These are phyloP conservation scores for Aureobasidium vineae DNA, from an alignment of 2,329 filamentous ascomycete genomes.

Conservation along the genomic window DNA sequence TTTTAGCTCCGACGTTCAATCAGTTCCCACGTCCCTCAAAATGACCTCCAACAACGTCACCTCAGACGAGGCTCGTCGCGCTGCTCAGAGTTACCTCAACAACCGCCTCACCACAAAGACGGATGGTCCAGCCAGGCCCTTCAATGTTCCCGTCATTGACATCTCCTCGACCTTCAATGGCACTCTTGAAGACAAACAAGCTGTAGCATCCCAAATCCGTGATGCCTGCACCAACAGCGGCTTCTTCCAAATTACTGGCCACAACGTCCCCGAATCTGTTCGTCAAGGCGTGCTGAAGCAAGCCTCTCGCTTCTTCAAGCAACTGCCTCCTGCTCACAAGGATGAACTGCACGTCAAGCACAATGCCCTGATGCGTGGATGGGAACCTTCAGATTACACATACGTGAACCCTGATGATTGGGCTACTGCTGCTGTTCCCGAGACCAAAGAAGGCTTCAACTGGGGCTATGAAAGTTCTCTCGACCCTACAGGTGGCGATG, in stretches of 20 bases:
- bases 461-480: conserved; percentile 43
- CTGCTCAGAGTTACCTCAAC: conserved; percentile 25
- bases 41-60: conserved; percentile 6
- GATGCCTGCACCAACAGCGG: conserved; percentile 45
- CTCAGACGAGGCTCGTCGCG: conserved; percentile 20
- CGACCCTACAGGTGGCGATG: conserved; percentile 44
- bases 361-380: conserved; percentile 44
- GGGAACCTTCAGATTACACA: conserved; percentile 49
- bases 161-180: conserved; percentile 44
- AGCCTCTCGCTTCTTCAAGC: conserved; percentile 46
- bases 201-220: conserved; percentile 44
- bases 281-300: conserved; percentile 40
- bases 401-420: conserved; percentile 41
- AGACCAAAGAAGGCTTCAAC: conserved; percentile 37
- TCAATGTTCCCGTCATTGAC: conserved; percentile 43
- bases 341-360: conserved; percentile 44
- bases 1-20: background rate
- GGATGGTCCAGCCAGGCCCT: background rate
- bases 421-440: conserved; percentile 35
- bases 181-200: conserved; percentile 39
- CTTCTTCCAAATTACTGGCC: conserved; percentile 27
- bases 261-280: conserved; percentile 31
- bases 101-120: conserved; percentile 11
- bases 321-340: conserved; percentile 47
- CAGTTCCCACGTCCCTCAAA: background rate